Evolutionary conservation across 805 yeast species (phyloP), one percentile per base, ranked within the genome.

Genomic region (Hanseniaspora valbyensis): DNA sequence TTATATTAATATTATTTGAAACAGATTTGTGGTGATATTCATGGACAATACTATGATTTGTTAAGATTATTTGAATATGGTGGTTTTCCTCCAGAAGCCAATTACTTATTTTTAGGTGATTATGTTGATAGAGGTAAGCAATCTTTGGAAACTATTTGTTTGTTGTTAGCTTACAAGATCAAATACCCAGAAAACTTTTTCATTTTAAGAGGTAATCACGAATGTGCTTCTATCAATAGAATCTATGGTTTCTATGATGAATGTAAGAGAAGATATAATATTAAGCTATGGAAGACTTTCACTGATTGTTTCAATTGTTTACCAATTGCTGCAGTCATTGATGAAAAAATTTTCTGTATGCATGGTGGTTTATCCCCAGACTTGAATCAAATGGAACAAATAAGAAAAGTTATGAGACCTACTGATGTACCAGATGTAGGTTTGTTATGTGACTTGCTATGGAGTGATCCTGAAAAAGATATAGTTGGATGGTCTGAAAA

Each of bases 391-490:
- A 90, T 90, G 97, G 97, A 92, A 67, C 97, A 90, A 70, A 92
- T 90, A 64, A 83, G 97, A 74, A 81, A 96, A 66, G 95, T 90
- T 55, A 90, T 89, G 97, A 83, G 98, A 72, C 98, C 98, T 58
- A 90, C 98, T 37, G 98, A 90, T 74, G 88, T 90, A 59, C 98
- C 98, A 51, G 98, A 90, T 68, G 95, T 88, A 54, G 98, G 98
- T 25, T 77, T 90, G 61, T 76, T 90, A 61, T 90, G 96, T 73
- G 98, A 90, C 69, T 75, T 90, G 67, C 76, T 90, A 61, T 90
- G 98, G 98, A 85, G 96, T 2, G 98, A 90, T 67, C 98, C 98
- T 24, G 97, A 90, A 69, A 90, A 92, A 69, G 96, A 89, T 69
- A 89, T 90, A 59, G 87, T 92, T 30, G 98, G 97, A 18, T 90